Conservation (phyloP, 805 yeast genomes). For the Maudiozyma saulgeensis region DNA sequence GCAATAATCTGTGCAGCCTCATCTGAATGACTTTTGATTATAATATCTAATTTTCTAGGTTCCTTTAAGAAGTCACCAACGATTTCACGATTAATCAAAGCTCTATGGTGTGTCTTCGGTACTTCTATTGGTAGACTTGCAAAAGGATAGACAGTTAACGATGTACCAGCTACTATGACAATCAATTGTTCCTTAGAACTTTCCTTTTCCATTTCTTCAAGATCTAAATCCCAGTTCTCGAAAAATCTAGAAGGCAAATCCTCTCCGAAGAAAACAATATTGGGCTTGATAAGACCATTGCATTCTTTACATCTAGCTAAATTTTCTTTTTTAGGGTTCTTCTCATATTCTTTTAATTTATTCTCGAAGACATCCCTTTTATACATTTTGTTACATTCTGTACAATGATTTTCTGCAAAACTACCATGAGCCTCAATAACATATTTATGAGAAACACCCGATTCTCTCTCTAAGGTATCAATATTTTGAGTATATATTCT, state of each 20-base stretch:
- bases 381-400: conserved; percentile 57
- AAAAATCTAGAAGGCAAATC: conserved; percentile 65
- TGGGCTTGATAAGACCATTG: conserved; percentile 77
- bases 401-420: conserved; percentile 76
- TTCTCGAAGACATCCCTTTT: conserved; percentile 36
- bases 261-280: conserved; percentile 92
- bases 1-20: conserved; percentile 47
- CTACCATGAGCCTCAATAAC: conserved; percentile 94
- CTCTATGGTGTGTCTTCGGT: conserved; percentile 38
- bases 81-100: conserved; percentile 60
- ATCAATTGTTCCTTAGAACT: conserved; percentile 38
- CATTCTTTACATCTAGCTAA: conserved; percentile 51
- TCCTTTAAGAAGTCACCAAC: conserved; percentile 63
- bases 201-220: conserved; percentile 10
- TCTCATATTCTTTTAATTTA: conserved; percentile 15
- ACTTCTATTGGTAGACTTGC: conserved; percentile 72
- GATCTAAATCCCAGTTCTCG: conserved; percentile 53
- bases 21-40: conserved; percentile 59
- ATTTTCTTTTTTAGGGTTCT: conserved; percentile 13
- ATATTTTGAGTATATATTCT: conserved; percentile 88
- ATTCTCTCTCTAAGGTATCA: conserved; percentile 80
- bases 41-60: conserved; percentile 50
- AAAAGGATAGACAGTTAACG: conserved; percentile 83
- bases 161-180: conserved; percentile 87
- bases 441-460: conserved; percentile 57